Conservation (phyloP, 2,329 filamentous ascomycete species). For the Verticillium albo-atrum region DNA sequence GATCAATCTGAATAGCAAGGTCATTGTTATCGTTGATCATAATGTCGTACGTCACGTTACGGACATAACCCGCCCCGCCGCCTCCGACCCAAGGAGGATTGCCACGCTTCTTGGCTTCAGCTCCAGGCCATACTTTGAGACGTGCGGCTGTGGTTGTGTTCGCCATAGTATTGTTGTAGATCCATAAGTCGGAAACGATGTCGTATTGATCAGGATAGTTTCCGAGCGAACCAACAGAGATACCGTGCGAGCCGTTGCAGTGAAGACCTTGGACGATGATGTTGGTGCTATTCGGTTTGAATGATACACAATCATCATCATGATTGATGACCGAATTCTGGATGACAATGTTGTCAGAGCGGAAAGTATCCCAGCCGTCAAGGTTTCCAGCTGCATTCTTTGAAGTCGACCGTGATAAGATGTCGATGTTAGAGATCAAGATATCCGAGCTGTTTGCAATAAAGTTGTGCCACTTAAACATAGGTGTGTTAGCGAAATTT, state of each 20-base stretch:
- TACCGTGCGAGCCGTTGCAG: conserved; percentile 69
- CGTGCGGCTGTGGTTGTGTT: conserved; percentile 62
- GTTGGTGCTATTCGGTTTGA: conserved; percentile 71
- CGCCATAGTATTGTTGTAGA: conserved; percentile 55
- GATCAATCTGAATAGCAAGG: conserved; percentile 23
- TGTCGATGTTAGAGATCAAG: conserved; percentile 57
- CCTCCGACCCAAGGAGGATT: conserved; percentile 54
- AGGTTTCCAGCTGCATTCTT: conserved; percentile 47
- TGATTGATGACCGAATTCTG: conserved; percentile 63
- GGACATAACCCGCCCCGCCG: conserved; percentile 54
- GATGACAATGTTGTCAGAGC: conserved; percentile 57
- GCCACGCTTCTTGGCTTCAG: conserved; percentile 21
- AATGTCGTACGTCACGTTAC: conserved; percentile 63
- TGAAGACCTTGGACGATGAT: conserved; percentile 62
- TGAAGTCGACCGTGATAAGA: conserved; percentile 21
- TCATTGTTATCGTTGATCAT: conserved; percentile 60
- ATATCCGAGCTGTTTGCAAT: conserved; percentile 63
- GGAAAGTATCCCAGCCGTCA: conserved; percentile 61
- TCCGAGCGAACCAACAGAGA: conserved; percentile 67
- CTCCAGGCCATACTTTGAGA: conserved; percentile 70
- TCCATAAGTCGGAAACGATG: conserved; percentile 63
- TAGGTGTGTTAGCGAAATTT: too few relatives aligned
- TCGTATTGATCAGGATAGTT: conserved; percentile 62
- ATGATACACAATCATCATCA: conserved; percentile 67
- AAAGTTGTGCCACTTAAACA: conserved; percentile 41